Evolutionary conservation across 257 asterid genomes (phyloP), one percentile per base, ranked within the genome.

Genomic region (Buddleja alternifolia): DNA sequence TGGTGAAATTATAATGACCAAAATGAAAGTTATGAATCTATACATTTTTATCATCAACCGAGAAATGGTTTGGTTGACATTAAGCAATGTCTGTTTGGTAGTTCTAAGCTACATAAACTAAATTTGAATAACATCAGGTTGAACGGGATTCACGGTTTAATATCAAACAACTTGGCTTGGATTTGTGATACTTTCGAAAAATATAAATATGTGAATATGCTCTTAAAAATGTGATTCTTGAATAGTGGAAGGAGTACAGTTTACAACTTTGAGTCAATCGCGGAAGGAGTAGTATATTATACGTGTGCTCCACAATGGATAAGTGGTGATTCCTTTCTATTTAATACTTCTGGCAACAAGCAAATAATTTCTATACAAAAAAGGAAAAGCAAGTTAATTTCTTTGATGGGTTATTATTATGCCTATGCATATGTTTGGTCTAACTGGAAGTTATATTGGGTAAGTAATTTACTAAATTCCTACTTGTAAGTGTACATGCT

Each of bases 381-480:
- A 29, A 2, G 5, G 34, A 5, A 29, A 29, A 29, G 3, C 34
- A 29, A 29, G n/a, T n/a, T 51, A 40, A 25, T 62, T 34, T 52
- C 14, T 76, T 50, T 66, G 21, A 20, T 15, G 60, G 47, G 29
- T 52, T 56, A 7, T 55, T n/a, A 2, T 66, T 54, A 8, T 37
- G 62, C 45, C 44, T 29, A 16, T 50, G 24, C 47, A 24, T 51
- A 7, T 42, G 44, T 37, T 66, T 42, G 25, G 54, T 48, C 25
- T 17, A 36, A 50, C 45, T 20, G 9, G 40, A 61, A 24, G 56
- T 12, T 44, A 15, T 54, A 14, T 8, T 23, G 51, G 56, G 39
- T 15, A 15, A 56, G 34, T 47, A 29, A 60, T 60, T 21, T 51
- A 63, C 65, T 19, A 25, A 57, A 8, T 70, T 63, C 52, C 23